Evolutionary conservation across 2,329 filamentous ascomycete species (phyloP).

Genomic region (Xylariales sp.): DNA sequence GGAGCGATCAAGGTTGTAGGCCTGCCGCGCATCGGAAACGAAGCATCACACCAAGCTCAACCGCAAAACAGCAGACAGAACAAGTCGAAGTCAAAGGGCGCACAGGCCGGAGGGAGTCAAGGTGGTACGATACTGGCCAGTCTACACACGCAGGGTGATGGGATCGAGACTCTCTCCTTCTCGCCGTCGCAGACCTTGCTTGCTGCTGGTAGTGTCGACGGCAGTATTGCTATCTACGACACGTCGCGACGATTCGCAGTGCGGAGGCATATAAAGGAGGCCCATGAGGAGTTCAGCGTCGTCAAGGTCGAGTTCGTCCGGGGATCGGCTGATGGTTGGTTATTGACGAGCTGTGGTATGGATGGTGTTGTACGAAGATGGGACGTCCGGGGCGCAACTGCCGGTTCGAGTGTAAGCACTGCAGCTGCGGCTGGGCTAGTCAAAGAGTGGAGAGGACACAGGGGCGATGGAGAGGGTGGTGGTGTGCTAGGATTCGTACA

Average conservation of each 20-base stretch:
- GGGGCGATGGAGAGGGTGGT: slow-evolving; percentile 78
- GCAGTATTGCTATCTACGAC: slow-evolving; percentile 82
- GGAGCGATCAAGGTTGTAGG: slow-evolving; percentile 82
- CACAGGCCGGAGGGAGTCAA: slow-evolving; percentile 34
- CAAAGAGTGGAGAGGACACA: slow-evolving; percentile 87
- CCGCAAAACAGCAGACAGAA: slow-evolving; percentile 21
- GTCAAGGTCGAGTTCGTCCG: slow-evolving; percentile 88
- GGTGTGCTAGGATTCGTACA: slow-evolving; percentile 91
- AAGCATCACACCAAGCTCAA: slow-evolving; percentile 17
- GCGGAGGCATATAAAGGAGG: slow-evolving; percentile 74
- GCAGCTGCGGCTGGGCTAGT: slow-evolving; percentile 65
- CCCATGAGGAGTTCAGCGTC: slow-evolving; percentile 83
- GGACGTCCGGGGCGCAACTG: slow-evolving; percentile 61
- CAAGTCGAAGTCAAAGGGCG: slow-evolving; percentile 33
- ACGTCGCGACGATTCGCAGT: slow-evolving; percentile 80
- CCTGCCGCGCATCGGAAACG: slow-evolving; percentile 58
- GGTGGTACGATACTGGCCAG: slow-evolving; percentile 69
- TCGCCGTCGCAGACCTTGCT: slow-evolving; percentile 48
- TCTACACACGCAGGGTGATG: slow-evolving; percentile 65
- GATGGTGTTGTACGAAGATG: slow-evolving; percentile 87
- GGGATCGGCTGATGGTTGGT: slow-evolving; percentile 48
- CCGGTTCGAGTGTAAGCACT: slow-evolving; percentile 26
- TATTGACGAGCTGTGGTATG: slow-evolving; percentile 85
- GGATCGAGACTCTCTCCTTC: slow-evolving; percentile 26
- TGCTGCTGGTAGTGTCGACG: slow-evolving; percentile 65